Evolutionary conservation across 441 rosid genomes (phyloP).

Genomic region (Populus tomentosa): DNA sequence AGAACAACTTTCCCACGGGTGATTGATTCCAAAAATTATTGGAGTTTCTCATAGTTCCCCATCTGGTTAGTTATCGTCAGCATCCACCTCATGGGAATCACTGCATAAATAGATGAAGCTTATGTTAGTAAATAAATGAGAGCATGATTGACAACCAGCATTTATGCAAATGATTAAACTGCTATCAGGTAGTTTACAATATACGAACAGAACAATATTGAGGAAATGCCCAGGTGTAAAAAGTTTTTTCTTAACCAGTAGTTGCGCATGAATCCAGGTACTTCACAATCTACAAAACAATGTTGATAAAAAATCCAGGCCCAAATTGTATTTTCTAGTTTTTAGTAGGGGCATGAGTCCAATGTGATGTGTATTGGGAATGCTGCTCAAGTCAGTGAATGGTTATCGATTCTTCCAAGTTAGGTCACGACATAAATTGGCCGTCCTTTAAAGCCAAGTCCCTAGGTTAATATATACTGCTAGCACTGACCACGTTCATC

Average conservation of each 20-base stretch:
- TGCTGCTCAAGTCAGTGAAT: background rate
- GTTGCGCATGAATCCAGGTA: background rate
- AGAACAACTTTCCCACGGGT: background rate
- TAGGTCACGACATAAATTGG: background rate
- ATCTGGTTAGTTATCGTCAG: constrained; percentile 15
- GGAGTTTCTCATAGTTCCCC: constrained; percentile 36
- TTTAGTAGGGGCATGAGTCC: too few relatives aligned
- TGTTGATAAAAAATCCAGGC: background rate
- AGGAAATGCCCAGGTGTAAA: too few relatives aligned
- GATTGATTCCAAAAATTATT: background rate
- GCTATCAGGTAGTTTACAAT: too few relatives aligned
- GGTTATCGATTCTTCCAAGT: background rate
- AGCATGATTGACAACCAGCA: background rate
- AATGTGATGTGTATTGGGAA: too few relatives aligned
- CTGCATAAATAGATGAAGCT: constrained; percentile 25
- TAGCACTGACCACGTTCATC: too few relatives aligned
- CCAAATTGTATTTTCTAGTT: too few relatives aligned
- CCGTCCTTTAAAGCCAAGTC: constrained; percentile 7
- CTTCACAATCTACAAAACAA: background rate
- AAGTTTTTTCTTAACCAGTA: background rate
- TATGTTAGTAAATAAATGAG: background rate
- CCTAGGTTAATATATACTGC: background rate
- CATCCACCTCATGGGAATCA: constrained; percentile 3
- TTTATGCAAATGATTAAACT: too few relatives aligned
- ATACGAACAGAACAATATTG: too few relatives aligned